Conservation (phyloP, 2,329 filamentous ascomycete species). For the Colletotrichum spaethianum region DNA sequence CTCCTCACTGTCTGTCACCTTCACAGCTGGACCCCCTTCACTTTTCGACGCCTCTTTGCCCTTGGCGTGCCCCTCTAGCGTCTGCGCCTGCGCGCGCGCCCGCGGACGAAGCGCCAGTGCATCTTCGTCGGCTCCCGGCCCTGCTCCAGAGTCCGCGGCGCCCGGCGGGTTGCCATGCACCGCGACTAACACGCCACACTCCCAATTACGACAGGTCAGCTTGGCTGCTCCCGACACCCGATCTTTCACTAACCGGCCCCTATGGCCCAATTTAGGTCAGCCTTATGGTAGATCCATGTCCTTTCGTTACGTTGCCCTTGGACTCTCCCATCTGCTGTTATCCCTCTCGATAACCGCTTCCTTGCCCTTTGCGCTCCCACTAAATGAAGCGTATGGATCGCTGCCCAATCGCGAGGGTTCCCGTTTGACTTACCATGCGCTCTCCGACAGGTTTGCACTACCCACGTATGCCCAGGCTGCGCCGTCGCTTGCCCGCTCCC, state of each 20-base stretch:
- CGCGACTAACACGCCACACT: constrained; percentile 88
- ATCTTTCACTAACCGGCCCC: constrained; percentile 84
- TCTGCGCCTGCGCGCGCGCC: constrained; percentile 33
- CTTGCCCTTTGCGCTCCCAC: background rate
- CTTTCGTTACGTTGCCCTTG: constrained; percentile 21
- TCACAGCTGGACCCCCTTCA: background rate
- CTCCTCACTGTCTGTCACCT: constrained; percentile 1
- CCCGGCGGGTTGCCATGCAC: constrained; percentile 52
- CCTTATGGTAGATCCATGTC: constrained; percentile 35
- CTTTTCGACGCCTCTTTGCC: constrained; percentile 37
- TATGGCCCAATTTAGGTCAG: constrained; percentile 50
- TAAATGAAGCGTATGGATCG: background rate
- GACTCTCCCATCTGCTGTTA: constrained; percentile 1
- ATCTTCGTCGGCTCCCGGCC: constrained; percentile 41
- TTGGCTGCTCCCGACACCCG: constrained; percentile 77
- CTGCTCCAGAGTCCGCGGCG: constrained; percentile 33
- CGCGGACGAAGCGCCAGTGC: constrained; percentile 19
- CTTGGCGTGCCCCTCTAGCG: constrained; percentile 32
- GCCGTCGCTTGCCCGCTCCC: constrained; percentile 23
- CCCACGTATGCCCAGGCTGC: constrained; percentile 87
- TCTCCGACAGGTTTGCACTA: constrained; percentile 92
- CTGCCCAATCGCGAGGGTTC: constrained; percentile 43
- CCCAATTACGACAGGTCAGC: constrained; percentile 92
- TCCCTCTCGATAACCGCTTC: background rate
- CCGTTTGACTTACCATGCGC: constrained; percentile 81